These are phyloP conservation scores for Microcos paniculata DNA, from an alignment of 345 rosid genomes.

Conservation along the genomic window DNA sequence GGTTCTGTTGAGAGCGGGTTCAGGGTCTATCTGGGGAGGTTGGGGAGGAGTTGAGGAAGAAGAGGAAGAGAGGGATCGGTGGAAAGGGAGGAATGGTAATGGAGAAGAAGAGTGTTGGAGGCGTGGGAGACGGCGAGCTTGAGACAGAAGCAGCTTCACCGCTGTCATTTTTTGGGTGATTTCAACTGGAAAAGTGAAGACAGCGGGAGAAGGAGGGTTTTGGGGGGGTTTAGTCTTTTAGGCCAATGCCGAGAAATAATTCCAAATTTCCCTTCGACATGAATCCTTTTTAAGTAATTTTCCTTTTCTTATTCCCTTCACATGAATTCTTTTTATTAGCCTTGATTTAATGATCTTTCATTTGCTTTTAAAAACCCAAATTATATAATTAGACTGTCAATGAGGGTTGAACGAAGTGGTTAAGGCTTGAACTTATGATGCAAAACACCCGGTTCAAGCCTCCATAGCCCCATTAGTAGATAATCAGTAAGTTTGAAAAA, in stretches of 20 bases:
- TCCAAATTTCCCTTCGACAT: neutral
- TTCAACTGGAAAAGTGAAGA: too few species aligned
- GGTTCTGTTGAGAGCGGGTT: neutral
- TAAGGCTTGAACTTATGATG: too few species aligned
- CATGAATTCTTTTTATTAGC: too few species aligned
- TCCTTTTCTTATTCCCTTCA: too few species aligned
- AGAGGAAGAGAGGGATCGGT: constrained; percentile 36
- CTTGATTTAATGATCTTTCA: too few species aligned
- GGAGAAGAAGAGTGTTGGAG: constrained; percentile 35
- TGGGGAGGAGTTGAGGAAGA: constrained; percentile 22
- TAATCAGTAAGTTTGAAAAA: too few species aligned
- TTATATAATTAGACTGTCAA: too few species aligned
- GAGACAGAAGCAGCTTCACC: constrained; percentile 54
- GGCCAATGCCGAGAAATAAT: neutral
- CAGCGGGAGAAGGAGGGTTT: neutral
- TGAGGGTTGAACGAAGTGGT: too few species aligned
- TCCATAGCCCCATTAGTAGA: too few species aligned
- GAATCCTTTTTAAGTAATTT: too few species aligned
- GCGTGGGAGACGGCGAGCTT: constrained; percentile 48
- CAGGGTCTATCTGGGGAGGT: constrained; percentile 14
- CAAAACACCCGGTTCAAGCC: too few species aligned
- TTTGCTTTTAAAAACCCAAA: too few species aligned
- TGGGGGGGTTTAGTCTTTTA: constrained; percentile 1
- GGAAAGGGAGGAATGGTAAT: constrained; percentile 29
- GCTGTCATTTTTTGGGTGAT: constrained; percentile 38